Evolutionary conservation across 371 early-diverging fungal species (phyloP).

Genomic region (Mortierella polycephala): DNA sequence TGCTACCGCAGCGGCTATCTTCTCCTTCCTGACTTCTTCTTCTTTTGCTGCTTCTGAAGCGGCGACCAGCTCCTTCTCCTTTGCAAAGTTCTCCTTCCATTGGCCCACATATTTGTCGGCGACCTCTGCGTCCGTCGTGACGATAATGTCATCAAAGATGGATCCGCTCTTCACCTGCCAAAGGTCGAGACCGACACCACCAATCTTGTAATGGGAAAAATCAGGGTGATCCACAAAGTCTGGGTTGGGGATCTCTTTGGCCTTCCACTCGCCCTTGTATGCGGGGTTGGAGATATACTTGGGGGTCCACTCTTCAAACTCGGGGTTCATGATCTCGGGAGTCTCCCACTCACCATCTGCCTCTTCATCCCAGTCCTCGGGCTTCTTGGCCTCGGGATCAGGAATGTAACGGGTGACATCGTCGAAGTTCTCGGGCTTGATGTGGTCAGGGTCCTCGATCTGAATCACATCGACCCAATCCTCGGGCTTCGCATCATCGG

Average conservation of each 20-base stretch:
- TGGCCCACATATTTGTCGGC: slow-evolving; percentile 57
- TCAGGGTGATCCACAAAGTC: slow-evolving; percentile 89
- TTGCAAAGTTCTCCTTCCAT: slow-evolving; percentile 62
- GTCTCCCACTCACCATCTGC: slow-evolving; percentile 92
- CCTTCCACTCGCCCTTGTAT: slow-evolving; percentile 96
- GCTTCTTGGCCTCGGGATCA: slow-evolving; percentile 90
- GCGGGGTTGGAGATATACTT: slow-evolving; percentile 92
- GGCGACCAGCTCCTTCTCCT: slow-evolving; percentile 65
- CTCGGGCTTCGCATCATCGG: slow-evolving; percentile 89
- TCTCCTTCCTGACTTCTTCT: slow-evolving; percentile 42
- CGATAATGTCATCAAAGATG: slow-evolving; percentile 93
- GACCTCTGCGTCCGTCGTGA: slow-evolving; percentile 77
- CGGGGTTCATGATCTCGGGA: slow-evolving; percentile 90
- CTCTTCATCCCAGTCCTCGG: slow-evolving; percentile 93
- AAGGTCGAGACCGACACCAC: slow-evolving; percentile 92
- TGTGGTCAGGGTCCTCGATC: slow-evolving; percentile 84
- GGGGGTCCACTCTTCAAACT: slow-evolving; percentile 84
- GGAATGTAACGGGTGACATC: slow-evolving; percentile 80
- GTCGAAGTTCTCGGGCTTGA: slow-evolving; percentile 87
- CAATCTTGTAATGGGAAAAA: slow-evolving; percentile 82
- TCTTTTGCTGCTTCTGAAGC: slow-evolving; percentile 63
- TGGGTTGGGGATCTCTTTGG: slow-evolving; percentile 91
- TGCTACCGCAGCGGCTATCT: slow-evolving; percentile 38
- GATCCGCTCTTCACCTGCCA: slow-evolving; percentile 97
- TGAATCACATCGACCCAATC: slow-evolving; percentile 94